Base-by-base conservation (phyloP, 352 stramenopile genomes). In the Phytophthora boehmeriae region DNA sequence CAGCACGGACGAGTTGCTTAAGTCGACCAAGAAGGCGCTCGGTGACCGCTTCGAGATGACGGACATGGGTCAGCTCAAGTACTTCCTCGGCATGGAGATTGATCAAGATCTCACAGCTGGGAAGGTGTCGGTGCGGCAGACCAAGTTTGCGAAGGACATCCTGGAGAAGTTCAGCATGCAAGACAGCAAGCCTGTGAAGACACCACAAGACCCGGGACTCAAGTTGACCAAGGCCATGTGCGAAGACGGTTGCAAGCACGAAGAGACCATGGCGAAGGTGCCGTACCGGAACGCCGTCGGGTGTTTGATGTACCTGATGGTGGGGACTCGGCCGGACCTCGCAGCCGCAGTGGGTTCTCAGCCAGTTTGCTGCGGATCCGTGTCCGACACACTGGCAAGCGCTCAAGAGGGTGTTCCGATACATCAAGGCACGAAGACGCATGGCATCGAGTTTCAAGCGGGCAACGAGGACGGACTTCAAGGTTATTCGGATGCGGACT, bases 261-360 rank as follows among this genome's bases (percentile, higher is more conserved):
- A 63, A n/a, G 36, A 57, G 8, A 59, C 43, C 28, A 60, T 55
- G 48, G 35, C 22, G 22, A 47, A 59, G 4, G 49, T 66, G 14
- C 49, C 43, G 22, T 66, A 66, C 54, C 23, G 32, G 8, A 48
- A 51, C 50, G 54, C 62, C 19, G 68, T 81, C 47, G 73, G 73
- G 8, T 78, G 75, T 41, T 23, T 81, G 9, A 75, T 66, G 38
- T 83, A 78, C 46, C 44, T 82, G 0, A 71, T 76, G 41, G 63
- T 72, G 25, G 62, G 20, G 9, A 76, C 72, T 45, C 38, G 66
- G 1, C 54, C 68, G 17, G 66, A 81, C 27, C 65, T 87, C 39
- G 48, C 66, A 3, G 68, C 63, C 35, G 49, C 63, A 57, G 53
- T 71, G 54, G 63, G 80, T 43, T 43, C 46, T 62, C 14, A 68